Base-by-base conservation (phyloP, 2,329 filamentous ascomycete species). In the Cytospora piceae region DNA sequence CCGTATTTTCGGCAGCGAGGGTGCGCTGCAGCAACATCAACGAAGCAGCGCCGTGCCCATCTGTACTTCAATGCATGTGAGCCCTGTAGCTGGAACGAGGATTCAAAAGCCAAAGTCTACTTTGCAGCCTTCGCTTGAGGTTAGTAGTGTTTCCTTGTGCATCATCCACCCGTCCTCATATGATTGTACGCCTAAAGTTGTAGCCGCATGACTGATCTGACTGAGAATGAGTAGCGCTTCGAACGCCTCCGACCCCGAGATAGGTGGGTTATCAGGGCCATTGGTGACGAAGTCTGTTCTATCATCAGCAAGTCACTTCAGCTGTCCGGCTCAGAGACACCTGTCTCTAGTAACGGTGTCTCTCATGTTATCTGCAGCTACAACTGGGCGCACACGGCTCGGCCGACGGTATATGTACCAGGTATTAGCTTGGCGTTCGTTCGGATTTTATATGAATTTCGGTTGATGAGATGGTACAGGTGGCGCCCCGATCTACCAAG, bases 331-430 rank as follows among this genome's bases (percentile, higher is more conserved):
- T 52, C 27, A 29, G 34, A 58, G 15, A 9, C 34, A 6, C n/a
- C 4, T 3, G 24, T 59, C 14, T 59, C 56, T 1, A 55, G 34
- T 54, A n/a, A 20, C 4, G 49, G 22, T 15, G 17, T 20, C 15
- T 27, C n/a, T 11, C 34, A 55, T 17, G 22, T 61, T 17, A 52
- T 65, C 22, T 61, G 63, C 63, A 61, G 51, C 29, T 65, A 65
- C 42, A 65, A 65, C 14, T 65, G 58, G 63, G 37, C 34, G 31
- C n/a, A 61, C 6, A 20, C n/a, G 37, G 8, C 4, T 17, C 29
- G 8, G 7, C 56, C 55, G 11, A 20, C 34, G 4, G 17, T 55
- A 4, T 60, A 60, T 22, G 58, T 61, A 31, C 63, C 63, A 61
- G 58, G 58, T 65, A 22, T 14, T 24, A 15, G 15, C 20, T 27